A percentile compares a stretch with the other conserved stretches of the same genome.
Conservation (phyloP, 495 filamentous ascomycete species). For the Aspergillus nanangensis region DNA sequence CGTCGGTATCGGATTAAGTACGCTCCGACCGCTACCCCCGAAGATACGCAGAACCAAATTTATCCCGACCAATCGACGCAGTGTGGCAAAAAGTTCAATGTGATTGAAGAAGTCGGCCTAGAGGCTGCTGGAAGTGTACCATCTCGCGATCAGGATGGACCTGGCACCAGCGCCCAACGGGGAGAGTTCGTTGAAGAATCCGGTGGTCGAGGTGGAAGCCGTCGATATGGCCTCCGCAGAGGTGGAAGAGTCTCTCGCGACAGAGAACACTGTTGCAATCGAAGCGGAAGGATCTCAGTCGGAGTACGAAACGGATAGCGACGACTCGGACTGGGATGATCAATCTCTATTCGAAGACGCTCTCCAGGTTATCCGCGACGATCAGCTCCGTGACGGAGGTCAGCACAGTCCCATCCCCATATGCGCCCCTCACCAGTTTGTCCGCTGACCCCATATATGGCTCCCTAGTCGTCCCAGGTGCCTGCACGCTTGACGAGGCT, state of each 20-base stretch:
- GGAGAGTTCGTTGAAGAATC: conserved; percentile 37
- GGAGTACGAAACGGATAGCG: conserved; percentile 54
- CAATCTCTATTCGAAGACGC: conserved; percentile 66
- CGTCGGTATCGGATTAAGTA: conserved; percentile 33
- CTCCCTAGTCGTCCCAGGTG: conserved; percentile 40
- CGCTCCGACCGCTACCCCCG: conserved; percentile 23
- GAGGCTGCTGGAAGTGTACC: conserved; percentile 30
- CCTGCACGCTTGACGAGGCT: conserved; percentile 73
- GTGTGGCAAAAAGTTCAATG: conserved; percentile 28
- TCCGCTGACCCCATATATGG: conserved; percentile 3
- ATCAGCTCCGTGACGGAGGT: conserved; percentile 55
- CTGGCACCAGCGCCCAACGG: conserved; percentile 36
- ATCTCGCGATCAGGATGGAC: conserved; percentile 36
- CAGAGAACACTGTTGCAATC: conserved; percentile 22
- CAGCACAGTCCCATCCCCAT: conserved; percentile 21
- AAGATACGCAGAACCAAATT: conserved; percentile 25
- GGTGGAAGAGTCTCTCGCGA: conserved; percentile 8
- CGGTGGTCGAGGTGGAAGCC: conserved; percentile 42
- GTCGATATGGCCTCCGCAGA: conserved; percentile 33
- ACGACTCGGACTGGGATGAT: conserved; percentile 61
- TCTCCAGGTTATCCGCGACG: conserved; percentile 58
- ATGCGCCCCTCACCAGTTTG: background rate
- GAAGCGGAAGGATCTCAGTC: conserved; percentile 25
- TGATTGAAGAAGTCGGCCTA: conserved; percentile 26
- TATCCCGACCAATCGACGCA: conserved; percentile 16